Conservation (phyloP, 495 filamentous ascomycete genomes). For the Neurospora sp. region DNA sequence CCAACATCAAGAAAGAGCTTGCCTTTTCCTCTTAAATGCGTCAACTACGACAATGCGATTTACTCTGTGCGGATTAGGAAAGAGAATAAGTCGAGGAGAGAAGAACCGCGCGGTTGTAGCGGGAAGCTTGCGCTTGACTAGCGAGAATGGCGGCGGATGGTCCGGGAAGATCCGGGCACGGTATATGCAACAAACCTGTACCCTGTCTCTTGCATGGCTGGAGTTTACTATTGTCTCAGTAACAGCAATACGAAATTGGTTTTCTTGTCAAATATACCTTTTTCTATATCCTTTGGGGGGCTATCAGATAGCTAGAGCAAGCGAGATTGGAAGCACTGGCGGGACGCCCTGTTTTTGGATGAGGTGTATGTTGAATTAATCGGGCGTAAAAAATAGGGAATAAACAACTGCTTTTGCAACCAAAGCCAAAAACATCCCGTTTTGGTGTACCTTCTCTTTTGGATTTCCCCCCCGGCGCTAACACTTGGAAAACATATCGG, state of each 20-base stretch:
- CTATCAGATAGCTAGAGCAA: neutral
- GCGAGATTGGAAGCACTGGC: neutral
- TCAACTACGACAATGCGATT: neutral
- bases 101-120: neutral
- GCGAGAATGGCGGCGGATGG: neutral
- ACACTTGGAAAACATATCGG: neutral
- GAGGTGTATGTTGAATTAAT: neutral
- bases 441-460: neutral
- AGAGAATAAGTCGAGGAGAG: neutral
- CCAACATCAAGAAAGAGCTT: constrained; percentile 97
- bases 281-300: neutral
- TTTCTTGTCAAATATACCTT: constrained; percentile 3
- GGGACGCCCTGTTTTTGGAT: neutral
- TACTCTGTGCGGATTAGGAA: neutral
- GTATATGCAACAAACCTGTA: constrained; percentile 25
- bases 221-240: constrained; percentile 26
- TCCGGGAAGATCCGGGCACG: constrained; percentile 4
- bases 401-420: neutral
- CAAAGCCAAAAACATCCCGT: neutral
- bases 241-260: constrained; percentile 16
- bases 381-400: neutral
- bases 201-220: constrained; percentile 22
- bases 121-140: neutral
- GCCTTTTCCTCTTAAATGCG: constrained; percentile 56
- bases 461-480: neutral